Base-by-base conservation (phyloP, 139 green algal species). In the Haematococcus lacustris region DNA sequence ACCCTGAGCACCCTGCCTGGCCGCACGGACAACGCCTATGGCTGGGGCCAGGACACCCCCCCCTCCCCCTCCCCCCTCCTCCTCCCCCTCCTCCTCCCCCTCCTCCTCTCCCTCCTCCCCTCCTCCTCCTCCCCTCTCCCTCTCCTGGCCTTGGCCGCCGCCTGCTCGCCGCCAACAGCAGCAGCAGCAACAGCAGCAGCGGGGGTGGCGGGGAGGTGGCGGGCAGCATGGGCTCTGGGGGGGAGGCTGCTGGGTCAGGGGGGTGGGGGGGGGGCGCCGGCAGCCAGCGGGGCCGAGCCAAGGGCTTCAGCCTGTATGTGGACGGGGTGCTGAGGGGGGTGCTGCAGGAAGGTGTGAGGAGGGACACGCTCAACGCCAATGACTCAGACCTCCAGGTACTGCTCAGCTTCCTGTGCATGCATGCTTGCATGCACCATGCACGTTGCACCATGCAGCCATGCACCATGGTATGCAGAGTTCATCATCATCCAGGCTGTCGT, bases 1-100 rank as follows among this genome's bases (percentile, higher is more conserved):
- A 88, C 82, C 0, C 35, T 93, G 9, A 77, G 81, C 38, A 81
- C 79, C 66, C 80, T 78, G 51, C 65, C 70, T n/a, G 71, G 73
- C 1, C 51, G 34, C 32, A 66, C 68, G 13, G 85, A 67, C 60
- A 41, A 3, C 32, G 3, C 60, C 32, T 39, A n/a, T n/a, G n/a
- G n/a, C n/a, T n/a, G n/a, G n/a, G n/a, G n/a, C n/a, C n/a, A n/a
- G n/a, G n/a, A n/a, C n/a, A n/a, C n/a, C n/a, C n/a, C n/a, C n/a
- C n/a, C n/a, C n/a, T n/a, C n/a, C n/a, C n/a, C n/a, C n/a, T n/a
- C n/a, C n/a, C n/a, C n/a, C n/a, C n/a, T n/a, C n/a, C n/a, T n/a
- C n/a, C n/a, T n/a, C n/a, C n/a, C n/a, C n/a, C n/a, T n/a, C n/a
- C n/a, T n/a, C n/a, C n/a, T n/a, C n/a, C n/a, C n/a, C n/a, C n/a